phyloP scores from a whole-genome alignment of 2,329 filamentous ascomycete species.

The Colletotrichum sublineola region DNA sequence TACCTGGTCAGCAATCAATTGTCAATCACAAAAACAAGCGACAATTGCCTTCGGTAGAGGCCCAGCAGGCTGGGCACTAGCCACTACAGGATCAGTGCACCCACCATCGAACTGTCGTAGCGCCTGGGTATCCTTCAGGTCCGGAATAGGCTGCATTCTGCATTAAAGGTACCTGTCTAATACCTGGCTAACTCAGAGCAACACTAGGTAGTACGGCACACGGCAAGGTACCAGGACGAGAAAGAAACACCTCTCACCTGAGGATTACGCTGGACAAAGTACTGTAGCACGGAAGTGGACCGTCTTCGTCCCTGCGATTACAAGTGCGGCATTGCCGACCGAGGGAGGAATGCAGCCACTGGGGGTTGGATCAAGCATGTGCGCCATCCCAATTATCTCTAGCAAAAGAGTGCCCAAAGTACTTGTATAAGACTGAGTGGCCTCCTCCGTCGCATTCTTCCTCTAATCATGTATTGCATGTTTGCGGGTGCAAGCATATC shows the following conservation, averaged over 20 bases:
- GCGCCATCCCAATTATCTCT: not conserved
- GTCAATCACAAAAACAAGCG: slow-evolving; percentile 33
- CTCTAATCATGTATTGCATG: not conserved
- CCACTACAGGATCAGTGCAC: slow-evolving; percentile 32
- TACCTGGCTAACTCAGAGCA: slow-evolving; percentile 21
- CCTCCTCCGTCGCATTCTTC: slow-evolving; percentile 1
- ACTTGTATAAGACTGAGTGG: not conserved
- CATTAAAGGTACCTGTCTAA: slow-evolving; percentile 11
- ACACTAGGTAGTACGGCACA: not conserved
- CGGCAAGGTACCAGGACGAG: slow-evolving; percentile 20
- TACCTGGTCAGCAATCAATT: slow-evolving; percentile 26
- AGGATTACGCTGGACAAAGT: slow-evolving; percentile 14
- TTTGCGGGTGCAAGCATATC: slow-evolving; percentile 20
- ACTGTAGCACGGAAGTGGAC: slow-evolving; percentile 35
- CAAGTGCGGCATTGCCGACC: slow-evolving; percentile 13
- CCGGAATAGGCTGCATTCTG: slow-evolving; percentile 17
- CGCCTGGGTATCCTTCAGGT: slow-evolving; percentile 25
- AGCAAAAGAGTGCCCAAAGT: not conserved
- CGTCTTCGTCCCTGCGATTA: slow-evolving; percentile 30
- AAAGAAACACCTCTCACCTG: slow-evolving; percentile 29
- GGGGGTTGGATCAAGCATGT: slow-evolving; percentile 1
- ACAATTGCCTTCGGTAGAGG: slow-evolving; percentile 33
- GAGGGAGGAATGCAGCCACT: slow-evolving; percentile 21
- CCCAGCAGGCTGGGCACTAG: slow-evolving; percentile 34
- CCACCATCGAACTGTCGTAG: slow-evolving; percentile 11